Conservation (phyloP, 192 early-diverging fungal species). For the Coemansia sp. region DNA sequence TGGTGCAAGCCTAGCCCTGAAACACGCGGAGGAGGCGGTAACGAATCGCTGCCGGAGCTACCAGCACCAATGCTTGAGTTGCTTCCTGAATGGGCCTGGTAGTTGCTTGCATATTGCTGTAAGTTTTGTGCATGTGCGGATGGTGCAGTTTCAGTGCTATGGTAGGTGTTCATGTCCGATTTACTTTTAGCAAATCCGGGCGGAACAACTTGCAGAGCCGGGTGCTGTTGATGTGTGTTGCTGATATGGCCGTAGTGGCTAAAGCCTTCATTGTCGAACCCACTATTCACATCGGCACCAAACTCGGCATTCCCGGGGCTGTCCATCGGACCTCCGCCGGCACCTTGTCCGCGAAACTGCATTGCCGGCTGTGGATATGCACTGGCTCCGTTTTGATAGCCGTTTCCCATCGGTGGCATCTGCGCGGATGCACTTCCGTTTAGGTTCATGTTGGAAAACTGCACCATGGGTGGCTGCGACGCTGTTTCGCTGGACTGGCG, state of each 20-base stretch:
- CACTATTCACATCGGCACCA: conserved; percentile 40
- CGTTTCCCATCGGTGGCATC: background rate
- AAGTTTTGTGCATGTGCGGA: conserved; percentile 4
- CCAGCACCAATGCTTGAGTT: conserved; percentile 30
- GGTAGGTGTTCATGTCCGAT: conserved; percentile 16
- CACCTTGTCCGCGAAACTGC: conserved; percentile 1
- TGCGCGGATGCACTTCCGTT: conserved; percentile 3
- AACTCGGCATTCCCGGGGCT: conserved; percentile 28
- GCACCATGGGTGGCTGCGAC: conserved; percentile 13
- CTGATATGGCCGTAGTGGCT: conserved; percentile 41
- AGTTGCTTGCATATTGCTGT: conserved; percentile 19
- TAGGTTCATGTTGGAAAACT: conserved; percentile 32
- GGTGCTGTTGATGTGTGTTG: conserved; percentile 9
- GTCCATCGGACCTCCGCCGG: background rate
- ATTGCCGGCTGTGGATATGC: conserved; percentile 37
- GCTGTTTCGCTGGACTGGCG: conserved; percentile 9
- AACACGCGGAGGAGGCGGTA: conserved; percentile 15
- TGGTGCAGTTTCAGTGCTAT: conserved; percentile 4
- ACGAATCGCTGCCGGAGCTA: conserved; percentile 23
- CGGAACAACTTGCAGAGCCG: conserved; percentile 3
- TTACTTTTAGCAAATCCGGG: conserved; percentile 10
- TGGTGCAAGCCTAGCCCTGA: conserved; percentile 31
- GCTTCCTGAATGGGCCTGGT: conserved; percentile 19
- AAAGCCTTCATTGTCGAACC: conserved; percentile 43
- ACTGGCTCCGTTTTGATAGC: conserved; percentile 9